Evolutionary conservation across 75 land plant species (phyloP).

Genomic region (Cryptomeria japonica): DNA sequence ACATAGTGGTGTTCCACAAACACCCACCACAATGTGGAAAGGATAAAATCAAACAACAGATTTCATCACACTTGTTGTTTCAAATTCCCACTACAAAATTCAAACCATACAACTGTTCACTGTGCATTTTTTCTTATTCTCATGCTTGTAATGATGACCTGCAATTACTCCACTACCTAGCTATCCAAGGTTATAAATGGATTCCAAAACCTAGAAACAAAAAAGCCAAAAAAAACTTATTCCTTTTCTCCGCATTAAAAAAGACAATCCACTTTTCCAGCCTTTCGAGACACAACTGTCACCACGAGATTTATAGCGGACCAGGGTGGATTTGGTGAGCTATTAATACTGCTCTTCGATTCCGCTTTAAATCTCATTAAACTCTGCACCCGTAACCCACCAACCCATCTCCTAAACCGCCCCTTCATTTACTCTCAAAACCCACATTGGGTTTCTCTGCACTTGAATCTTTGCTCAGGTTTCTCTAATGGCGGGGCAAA

Average conservation of each 20-base stretch:
- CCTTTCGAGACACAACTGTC: background rate
- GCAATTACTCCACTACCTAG: background rate
- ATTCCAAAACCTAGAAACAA: no score
- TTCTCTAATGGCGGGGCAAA: background rate
- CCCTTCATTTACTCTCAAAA: background rate
- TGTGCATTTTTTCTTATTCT: background rate
- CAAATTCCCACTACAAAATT: background rate
- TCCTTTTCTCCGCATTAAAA: background rate
- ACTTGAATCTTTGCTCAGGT: background rate
- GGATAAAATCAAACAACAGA: background rate
- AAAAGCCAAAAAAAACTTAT: background rate
- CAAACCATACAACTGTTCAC: background rate
- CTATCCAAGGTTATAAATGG: background rate
- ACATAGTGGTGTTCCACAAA: background rate
- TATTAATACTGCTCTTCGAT: background rate
- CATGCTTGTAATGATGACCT: background rate
- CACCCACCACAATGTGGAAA: background rate
- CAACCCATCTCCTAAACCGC: background rate
- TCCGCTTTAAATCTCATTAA: background rate
- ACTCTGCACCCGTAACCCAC: background rate
- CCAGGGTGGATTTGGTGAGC: background rate
- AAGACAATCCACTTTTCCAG: background rate
- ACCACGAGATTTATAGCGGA: background rate
- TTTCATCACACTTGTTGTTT: background rate
- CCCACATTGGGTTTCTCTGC: background rate